phyloP scores from a whole-genome alignment of 78 protist genomes.

The Pigoraptor vietnamica region DNA sequence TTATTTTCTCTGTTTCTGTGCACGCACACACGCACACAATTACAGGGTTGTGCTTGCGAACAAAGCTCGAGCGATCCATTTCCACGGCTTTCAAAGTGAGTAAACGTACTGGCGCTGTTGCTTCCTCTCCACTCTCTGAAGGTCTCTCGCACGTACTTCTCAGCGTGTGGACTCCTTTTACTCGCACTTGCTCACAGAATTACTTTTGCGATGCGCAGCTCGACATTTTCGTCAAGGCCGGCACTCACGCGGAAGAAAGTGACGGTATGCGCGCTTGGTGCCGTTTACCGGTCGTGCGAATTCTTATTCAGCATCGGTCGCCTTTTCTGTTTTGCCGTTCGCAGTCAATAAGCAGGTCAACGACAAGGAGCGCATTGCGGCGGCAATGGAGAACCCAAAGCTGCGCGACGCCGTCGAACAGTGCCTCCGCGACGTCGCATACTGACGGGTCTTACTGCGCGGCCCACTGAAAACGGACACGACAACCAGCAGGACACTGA shows the following conservation, averaged over 20 bases:
- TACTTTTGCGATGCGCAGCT: background rate
- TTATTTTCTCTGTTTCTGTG: background rate
- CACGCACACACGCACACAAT: background rate
- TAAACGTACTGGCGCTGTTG: background rate
- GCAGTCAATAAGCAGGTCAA: slow-evolving; percentile 75
- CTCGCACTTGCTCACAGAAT: background rate
- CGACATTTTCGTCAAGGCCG: background rate
- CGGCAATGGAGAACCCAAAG: slow-evolving; percentile 68
- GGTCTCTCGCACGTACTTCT: background rate
- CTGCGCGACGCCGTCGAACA: slow-evolving; percentile 44
- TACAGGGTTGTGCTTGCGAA: background rate
- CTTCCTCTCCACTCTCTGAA: background rate
- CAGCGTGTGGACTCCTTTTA: background rate
- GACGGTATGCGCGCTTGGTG: background rate
- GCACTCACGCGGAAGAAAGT: background rate
- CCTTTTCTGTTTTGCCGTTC: background rate
- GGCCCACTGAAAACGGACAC: no score
- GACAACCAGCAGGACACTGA: no score
- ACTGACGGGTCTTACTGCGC: no score
- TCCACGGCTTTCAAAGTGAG: background rate
- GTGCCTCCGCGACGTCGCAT: slow-evolving; percentile 33
- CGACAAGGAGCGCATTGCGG: slow-evolving; percentile 77
- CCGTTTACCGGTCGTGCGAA: background rate
- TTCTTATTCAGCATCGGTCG: background rate
- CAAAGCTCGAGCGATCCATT: background rate